phyloP scores from a whole-genome alignment of 1,139 yeast genomes.

The Scheffersomyces cryptocercus region DNA sequence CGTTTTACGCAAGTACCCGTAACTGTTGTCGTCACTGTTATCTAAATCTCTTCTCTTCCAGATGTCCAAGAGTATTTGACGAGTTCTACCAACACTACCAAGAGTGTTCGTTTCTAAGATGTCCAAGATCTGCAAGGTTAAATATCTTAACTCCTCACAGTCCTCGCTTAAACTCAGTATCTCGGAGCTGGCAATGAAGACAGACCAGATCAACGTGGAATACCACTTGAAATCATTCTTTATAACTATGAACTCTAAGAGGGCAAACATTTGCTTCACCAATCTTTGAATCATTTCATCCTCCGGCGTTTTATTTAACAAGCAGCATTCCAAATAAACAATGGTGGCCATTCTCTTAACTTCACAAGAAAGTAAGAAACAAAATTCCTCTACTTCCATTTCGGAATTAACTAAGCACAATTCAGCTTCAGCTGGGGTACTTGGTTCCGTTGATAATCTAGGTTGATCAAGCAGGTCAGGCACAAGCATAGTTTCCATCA shows the following conservation, averaged over 20 bases:
- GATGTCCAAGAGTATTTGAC: constrained; percentile 19
- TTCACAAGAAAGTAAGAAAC: constrained; percentile 29
- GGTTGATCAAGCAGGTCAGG: background rate
- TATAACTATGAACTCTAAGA: constrained; percentile 25
- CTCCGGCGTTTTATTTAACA: constrained; percentile 18
- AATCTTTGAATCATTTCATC: constrained; percentile 14
- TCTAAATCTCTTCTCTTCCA: constrained; percentile 33
- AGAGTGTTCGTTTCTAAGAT: constrained; percentile 24
- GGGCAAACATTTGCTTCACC: constrained; percentile 18
- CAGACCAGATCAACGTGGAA: constrained; percentile 25
- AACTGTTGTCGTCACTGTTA: constrained; percentile 21
- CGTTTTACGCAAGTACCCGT: constrained; percentile 13
- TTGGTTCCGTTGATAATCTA: background rate
- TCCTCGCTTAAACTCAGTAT: constrained; percentile 21
- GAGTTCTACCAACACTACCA: constrained; percentile 28
- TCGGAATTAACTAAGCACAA: constrained; percentile 8
- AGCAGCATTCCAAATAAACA: constrained; percentile 29
- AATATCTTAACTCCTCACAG: constrained; percentile 28
- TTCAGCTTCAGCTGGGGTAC: constrained; percentile 1
- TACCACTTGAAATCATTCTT: constrained; percentile 29
- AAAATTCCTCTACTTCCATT: constrained; percentile 21
- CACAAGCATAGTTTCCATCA: constrained; percentile 1
- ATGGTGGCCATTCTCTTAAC: constrained; percentile 24
- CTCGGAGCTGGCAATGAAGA: constrained; percentile 25
- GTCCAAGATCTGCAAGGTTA: constrained; percentile 23